These are phyloP conservation scores for Ceratobasidium sp. DNA, from an alignment of 1,284 basidiomycete species.

Conservation along the genomic window DNA sequence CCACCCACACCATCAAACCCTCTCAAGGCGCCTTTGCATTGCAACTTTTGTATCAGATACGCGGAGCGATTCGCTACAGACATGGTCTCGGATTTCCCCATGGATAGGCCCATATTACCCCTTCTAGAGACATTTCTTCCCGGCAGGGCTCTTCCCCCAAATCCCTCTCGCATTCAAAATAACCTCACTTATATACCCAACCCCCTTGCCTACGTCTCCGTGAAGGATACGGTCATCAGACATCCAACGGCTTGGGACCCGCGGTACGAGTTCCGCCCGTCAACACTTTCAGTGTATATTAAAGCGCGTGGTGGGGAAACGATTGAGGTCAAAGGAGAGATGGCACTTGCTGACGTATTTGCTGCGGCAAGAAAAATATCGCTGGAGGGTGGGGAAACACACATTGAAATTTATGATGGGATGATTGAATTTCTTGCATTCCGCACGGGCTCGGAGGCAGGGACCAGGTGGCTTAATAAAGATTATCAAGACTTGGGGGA, in stretches of 20 bases:
- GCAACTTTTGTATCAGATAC: background rate
- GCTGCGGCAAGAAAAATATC: background rate
- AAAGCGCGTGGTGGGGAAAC: background rate
- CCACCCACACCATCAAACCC: background rate
- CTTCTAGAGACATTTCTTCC: slow-evolving; percentile 4
- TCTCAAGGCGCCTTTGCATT: background rate
- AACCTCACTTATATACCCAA: background rate
- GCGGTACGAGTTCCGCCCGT: background rate
- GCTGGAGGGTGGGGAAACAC: background rate
- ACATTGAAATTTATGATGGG: slow-evolving; percentile 4
- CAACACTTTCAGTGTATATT: background rate
- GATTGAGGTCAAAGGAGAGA: background rate
- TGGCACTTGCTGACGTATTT: background rate
- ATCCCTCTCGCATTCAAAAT: background rate
- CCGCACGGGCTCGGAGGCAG: slow-evolving; percentile 5
- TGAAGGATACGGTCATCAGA: no score
- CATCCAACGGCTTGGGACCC: slow-evolving; percentile 18
- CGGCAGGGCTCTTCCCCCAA: background rate
- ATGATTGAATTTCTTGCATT: background rate
- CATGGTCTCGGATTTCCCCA: slow-evolving; percentile 12
- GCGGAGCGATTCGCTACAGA: background rate
- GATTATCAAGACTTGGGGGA: background rate
- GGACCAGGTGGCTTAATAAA: background rate
- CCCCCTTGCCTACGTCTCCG: no score
- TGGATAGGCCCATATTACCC: background rate